Evolutionary conservation across 495 filamentous ascomycete genomes (phyloP).

Genomic region (Aspergillus campestris): DNA sequence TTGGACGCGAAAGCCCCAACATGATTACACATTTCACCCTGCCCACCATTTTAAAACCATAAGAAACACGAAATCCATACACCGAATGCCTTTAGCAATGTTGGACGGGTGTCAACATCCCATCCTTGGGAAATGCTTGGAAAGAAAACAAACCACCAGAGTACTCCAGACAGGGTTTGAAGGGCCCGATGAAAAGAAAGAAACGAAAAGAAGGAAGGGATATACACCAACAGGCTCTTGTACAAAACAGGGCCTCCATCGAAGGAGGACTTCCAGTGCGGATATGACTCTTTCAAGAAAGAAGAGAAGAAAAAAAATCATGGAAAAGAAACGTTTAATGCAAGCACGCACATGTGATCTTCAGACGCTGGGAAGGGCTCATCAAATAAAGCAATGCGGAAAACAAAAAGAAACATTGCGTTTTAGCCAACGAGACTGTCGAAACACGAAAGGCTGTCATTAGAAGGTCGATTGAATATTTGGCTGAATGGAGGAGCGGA

Average conservation of each 20-base stretch:
- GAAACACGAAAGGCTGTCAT: constrained; percentile 25
- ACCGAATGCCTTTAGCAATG: too few species aligned
- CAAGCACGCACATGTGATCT: constrained; percentile 9
- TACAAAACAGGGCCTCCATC: constrained; percentile 9
- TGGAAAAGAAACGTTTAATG: constrained; percentile 1
- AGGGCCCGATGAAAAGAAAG: neutral
- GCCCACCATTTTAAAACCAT: too few species aligned
- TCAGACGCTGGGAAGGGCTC: constrained; percentile 13
- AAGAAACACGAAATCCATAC: too few species aligned
- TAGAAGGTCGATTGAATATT: constrained; percentile 35
- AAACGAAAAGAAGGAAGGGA: neutral
- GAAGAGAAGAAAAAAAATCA: neutral
- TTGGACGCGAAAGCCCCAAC: too few species aligned
- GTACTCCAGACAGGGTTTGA: constrained; percentile 9
- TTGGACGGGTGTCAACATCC: too few species aligned
- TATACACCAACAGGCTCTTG: constrained; percentile 13
- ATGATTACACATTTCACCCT: too few species aligned
- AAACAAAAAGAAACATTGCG: constrained; percentile 12
- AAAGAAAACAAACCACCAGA: constrained; percentile 5
- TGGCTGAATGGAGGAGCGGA: constrained; percentile 37
- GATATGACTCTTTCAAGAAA: neutral
- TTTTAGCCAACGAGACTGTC: constrained; percentile 20
- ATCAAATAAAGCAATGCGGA: constrained; percentile 11
- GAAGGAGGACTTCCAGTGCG: neutral
- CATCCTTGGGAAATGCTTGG: too few species aligned